phyloP scores from a whole-genome alignment of 352 stramenopile species.

The Globisporangium lucens region DNA sequence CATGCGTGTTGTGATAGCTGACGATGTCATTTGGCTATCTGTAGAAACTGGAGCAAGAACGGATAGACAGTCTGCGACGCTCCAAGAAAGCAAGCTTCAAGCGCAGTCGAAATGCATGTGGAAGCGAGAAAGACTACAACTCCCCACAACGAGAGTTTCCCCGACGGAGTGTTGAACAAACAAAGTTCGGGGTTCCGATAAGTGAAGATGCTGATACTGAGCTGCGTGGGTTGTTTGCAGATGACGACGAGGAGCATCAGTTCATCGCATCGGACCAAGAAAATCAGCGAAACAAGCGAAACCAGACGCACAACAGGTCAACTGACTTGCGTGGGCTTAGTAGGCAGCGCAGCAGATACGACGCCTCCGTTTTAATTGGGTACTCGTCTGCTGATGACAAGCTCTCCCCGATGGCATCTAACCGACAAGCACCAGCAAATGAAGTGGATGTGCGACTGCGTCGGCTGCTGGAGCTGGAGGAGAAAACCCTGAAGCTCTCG shows the following conservation, averaged over 20 bases:
- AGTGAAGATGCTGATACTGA: background rate
- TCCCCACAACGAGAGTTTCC: background rate
- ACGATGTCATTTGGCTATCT: background rate
- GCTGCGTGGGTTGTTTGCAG: background rate
- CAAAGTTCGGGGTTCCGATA: background rate
- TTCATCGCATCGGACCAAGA: constrained; percentile 14
- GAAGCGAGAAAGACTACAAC: background rate
- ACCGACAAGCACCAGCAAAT: background rate
- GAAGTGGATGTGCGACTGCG: constrained; percentile 2
- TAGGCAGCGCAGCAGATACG: background rate
- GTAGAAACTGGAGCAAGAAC: constrained; percentile 25
- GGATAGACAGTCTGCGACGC: constrained; percentile 14
- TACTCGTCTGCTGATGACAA: background rate
- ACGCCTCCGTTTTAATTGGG: constrained; percentile 8
- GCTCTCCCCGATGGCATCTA: background rate
- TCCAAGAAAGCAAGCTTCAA: constrained; percentile 12
- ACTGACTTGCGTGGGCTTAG: background rate
- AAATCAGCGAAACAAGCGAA: constrained; percentile 3
- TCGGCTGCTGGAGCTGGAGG: constrained; percentile 15
- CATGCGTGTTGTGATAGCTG: background rate
- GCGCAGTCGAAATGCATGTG: constrained; percentile 2
- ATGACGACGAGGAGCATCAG: background rate
- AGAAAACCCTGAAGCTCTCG: constrained; percentile 11
- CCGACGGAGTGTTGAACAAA: background rate
- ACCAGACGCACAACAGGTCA: background rate